Conservation (phyloP, 306 rosid genomes). For the Vicia faba region DNA sequence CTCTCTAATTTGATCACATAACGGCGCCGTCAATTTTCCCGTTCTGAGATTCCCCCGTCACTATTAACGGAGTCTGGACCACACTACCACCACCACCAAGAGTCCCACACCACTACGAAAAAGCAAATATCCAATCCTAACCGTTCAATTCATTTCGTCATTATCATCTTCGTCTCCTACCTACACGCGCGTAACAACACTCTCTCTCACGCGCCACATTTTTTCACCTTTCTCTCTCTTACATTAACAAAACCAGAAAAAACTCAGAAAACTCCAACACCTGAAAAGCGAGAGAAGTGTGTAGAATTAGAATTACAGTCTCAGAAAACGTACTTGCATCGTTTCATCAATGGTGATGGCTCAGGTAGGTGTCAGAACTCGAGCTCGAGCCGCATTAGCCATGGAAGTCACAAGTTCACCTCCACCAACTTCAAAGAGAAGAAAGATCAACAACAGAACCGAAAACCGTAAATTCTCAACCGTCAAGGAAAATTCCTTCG, state of each 20-base stretch:
- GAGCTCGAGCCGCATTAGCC: slow-evolving; percentile 58
- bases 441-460: slow-evolving; percentile 38
- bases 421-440: slow-evolving; percentile 40
- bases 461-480: slow-evolving; percentile 32
- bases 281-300: slow-evolving; percentile 35
- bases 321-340: slow-evolving; percentile 41
- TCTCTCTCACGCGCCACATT: slow-evolving; percentile 34
- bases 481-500: slow-evolving; percentile 38
- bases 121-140: slow-evolving; percentile 51
- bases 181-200: slow-evolving; percentile 43
- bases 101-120: slow-evolving; percentile 42
- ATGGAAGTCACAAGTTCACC: slow-evolving; percentile 38
- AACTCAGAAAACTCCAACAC: slow-evolving; percentile 23
- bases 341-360: slow-evolving; percentile 56
- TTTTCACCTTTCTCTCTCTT: slow-evolving; percentile 33
- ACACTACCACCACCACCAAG: slow-evolving; percentile 43
- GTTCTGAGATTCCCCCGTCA: slow-evolving; percentile 76
- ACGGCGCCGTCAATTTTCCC: slow-evolving; percentile 96
- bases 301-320: slow-evolving; percentile 39
- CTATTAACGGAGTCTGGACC: slow-evolving; percentile 70
- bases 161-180: slow-evolving; percentile 47
- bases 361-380: slow-evolving; percentile 57
- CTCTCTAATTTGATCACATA: slow-evolving; percentile 40
- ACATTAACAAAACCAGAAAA: slow-evolving; percentile 33
- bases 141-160: slow-evolving; percentile 47